Evolutionary conservation across 345 rosid species (phyloP).

Genomic region (Camelina laxa): DNA sequence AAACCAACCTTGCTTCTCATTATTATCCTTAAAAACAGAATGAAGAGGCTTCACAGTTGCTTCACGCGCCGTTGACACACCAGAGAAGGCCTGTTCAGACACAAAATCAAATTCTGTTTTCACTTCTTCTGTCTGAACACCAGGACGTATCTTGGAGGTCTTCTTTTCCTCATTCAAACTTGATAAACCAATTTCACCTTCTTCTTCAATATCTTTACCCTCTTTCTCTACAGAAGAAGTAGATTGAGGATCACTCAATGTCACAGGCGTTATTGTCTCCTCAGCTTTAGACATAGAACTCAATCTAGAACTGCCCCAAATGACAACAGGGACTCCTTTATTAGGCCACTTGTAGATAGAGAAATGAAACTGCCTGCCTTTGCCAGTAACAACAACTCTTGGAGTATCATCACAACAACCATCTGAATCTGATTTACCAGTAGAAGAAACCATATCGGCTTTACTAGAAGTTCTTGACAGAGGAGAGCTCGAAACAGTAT

Average conservation of each 20-base stretch:
- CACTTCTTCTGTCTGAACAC: conserved; percentile 33
- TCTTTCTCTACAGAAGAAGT: conserved; percentile 14
- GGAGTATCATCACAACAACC: conserved; percentile 31
- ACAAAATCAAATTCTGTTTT: conserved; percentile 31
- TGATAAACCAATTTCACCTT: not conserved
- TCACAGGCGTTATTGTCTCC: not conserved
- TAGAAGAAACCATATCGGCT: conserved; percentile 36
- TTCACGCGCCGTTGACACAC: conserved; percentile 42
- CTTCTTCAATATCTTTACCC: not conserved
- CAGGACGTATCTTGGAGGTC: conserved; percentile 21
- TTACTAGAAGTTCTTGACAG: conserved; percentile 56
- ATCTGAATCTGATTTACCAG: conserved; percentile 17
- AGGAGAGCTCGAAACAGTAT: conserved; percentile 49
- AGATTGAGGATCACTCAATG: conserved; percentile 2
- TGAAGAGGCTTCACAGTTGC: conserved; percentile 46
- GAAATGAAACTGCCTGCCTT: conserved; percentile 69
- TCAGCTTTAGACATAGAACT: conserved; percentile 49
- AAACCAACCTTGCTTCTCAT: conserved; percentile 45
- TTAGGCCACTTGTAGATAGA: conserved; percentile 95
- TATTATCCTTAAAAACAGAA: conserved; percentile 37
- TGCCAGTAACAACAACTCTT: conserved; percentile 32
- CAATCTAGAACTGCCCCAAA: conserved; percentile 51
- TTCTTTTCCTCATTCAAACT: conserved; percentile 23
- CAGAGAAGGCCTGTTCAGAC: conserved; percentile 27
- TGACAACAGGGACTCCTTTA: conserved; percentile 60